Percentiles rank a stretch among this genome's conserved stretches.
These are phyloP conservation scores for Lentinus polychrous DNA, from an alignment of 1,284 basidiomycete species.

Conservation along the genomic window DNA sequence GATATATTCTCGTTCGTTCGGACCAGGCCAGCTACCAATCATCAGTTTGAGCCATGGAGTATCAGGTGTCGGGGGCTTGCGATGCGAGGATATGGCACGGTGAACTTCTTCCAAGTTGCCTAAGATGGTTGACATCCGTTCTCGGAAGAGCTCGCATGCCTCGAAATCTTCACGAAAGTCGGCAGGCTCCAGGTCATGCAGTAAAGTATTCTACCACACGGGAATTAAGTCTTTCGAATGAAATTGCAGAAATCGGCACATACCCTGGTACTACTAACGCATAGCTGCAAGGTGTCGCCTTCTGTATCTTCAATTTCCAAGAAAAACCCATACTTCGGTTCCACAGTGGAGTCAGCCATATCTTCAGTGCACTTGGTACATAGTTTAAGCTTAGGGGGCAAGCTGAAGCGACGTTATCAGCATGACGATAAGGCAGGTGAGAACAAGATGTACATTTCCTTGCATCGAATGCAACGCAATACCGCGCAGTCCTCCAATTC, in stretches of 20 bases:
- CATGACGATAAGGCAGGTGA: not conserved
- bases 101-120: conserved; percentile 30
- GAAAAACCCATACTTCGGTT: conserved; percentile 40
- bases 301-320: conserved; percentile 44
- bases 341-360: conserved; percentile 38
- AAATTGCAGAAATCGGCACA: conserved; percentile 3
- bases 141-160: conserved; percentile 31
- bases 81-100: not conserved
- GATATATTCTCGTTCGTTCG: not conserved
- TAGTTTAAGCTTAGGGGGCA: conserved; percentile 32
- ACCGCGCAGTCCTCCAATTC: conserved; percentile 39
- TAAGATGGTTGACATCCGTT: conserved; percentile 35
- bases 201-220: conserved; percentile 31
- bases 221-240: not conserved
- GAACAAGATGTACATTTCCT: conserved; percentile 34
- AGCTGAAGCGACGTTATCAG: conserved; percentile 26
- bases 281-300: conserved; percentile 35
- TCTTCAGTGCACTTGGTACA: conserved; percentile 46
- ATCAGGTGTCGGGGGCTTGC: not conserved
- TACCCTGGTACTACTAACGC: conserved; percentile 16
- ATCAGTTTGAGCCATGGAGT: not conserved
- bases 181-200: conserved; percentile 35
- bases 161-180: conserved; percentile 34
- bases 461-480: conserved; percentile 46
- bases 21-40: not conserved